Percentiles rank a stretch among this genome's conserved stretches.
Conservation (phyloP, 768 basidiomycete genomes). For the Coprinopsis marcescibilis region DNA sequence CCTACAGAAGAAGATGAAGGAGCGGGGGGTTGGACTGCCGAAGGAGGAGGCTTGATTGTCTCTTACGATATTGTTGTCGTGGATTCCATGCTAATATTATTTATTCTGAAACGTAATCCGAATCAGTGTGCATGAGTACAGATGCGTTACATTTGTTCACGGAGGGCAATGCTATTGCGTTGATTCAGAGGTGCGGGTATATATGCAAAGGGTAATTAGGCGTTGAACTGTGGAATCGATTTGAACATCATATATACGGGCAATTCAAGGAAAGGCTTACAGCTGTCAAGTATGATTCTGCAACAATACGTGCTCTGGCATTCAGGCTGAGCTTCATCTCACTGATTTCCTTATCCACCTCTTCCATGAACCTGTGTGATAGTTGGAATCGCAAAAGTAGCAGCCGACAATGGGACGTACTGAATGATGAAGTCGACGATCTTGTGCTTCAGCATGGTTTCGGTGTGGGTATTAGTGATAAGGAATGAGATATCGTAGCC, state of each 20-base stretch:
- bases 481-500: slow-evolving; percentile 99
- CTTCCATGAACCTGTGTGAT: slow-evolving; percentile 84
- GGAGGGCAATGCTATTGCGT: too few relatives aligned
- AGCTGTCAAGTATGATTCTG: slow-evolving; percentile 92
- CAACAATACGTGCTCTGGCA: slow-evolving; percentile 92
- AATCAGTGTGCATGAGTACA: too few relatives aligned
- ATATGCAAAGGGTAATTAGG: slow-evolving; percentile 20
- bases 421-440: slow-evolving; percentile 99
- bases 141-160: too few relatives aligned
- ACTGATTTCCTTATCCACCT: slow-evolving; percentile 98
- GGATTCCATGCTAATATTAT: too few relatives aligned
- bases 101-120: too few relatives aligned
- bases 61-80: too few relatives aligned
- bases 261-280: slow-evolving; percentile 38
- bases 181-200: slow-evolving; percentile 9
- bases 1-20: slow-evolving; percentile 4
- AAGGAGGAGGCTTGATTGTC: too few relatives aligned
- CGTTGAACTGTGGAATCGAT: slow-evolving; percentile 28
- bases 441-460: slow-evolving; percentile 99
- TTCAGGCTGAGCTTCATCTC: slow-evolving; percentile 99
- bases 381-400: slow-evolving; percentile 3
- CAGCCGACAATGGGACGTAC: slow-evolving; percentile 36
- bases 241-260: too few relatives aligned
- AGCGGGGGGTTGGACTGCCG: neutral
- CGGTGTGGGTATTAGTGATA: slow-evolving; percentile 94